Conservation (phyloP, 495 filamentous ascomycete species). For the Antarctomyces pellizariae region DNA sequence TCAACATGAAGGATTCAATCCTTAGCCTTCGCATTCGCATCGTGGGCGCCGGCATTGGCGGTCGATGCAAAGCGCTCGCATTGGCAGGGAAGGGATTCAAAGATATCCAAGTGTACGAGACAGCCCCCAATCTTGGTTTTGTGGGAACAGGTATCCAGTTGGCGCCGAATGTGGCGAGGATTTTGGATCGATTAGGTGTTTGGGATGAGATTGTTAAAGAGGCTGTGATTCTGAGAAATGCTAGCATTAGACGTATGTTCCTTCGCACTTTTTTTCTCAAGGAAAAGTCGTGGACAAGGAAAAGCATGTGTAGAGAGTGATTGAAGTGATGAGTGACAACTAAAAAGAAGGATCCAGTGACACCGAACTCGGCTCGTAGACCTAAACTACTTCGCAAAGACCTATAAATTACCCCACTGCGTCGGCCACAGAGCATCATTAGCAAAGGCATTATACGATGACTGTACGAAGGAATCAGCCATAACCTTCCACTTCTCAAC, state of each 20-base stretch:
- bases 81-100: slow-evolving; percentile 52
- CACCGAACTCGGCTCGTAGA: slow-evolving; percentile 40
- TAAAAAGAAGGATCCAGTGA: slow-evolving; percentile 50
- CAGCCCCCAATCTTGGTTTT: slow-evolving; percentile 49
- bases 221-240: slow-evolving; percentile 23
- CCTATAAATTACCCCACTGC: slow-evolving; percentile 55
- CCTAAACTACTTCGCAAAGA: slow-evolving; percentile 37
- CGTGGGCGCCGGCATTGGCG: too few relatives aligned
- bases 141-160: slow-evolving; percentile 69
- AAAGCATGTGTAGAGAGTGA: too few relatives aligned
- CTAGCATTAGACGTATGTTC: slow-evolving; percentile 10
- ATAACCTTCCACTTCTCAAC: slow-evolving; percentile 51
- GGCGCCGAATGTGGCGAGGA: slow-evolving; percentile 56
- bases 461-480: slow-evolving; percentile 33
- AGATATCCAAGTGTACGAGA: slow-evolving; percentile 49
- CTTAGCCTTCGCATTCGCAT: too few relatives aligned
- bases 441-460: slow-evolving; percentile 42
- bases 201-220: slow-evolving; percentile 45
- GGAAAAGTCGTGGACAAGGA: too few relatives aligned
- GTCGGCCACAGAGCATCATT: slow-evolving; percentile 54
- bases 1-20: too few relatives aligned
- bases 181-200: slow-evolving; percentile 43
- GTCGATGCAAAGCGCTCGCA: too few relatives aligned
- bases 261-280: too few relatives aligned
- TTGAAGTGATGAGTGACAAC: too few relatives aligned